A percentile compares a stretch with the other conserved stretches of the same genome.
phyloP scores from a whole-genome alignment of 225 moss, liverwort and hornwort genomes.

The Marchantia paleacea region DNA sequence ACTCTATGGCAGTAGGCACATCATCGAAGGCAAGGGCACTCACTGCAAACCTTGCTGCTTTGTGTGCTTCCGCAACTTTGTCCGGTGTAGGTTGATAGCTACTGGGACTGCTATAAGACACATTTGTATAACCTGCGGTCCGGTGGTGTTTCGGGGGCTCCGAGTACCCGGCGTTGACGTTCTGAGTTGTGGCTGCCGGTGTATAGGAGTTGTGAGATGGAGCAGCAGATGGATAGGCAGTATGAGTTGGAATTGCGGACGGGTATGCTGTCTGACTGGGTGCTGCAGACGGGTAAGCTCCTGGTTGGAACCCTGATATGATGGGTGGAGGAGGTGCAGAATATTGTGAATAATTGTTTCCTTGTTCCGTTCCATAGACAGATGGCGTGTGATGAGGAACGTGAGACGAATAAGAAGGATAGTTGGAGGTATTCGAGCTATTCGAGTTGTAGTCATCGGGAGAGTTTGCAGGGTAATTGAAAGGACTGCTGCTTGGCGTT shows the following conservation, averaged over 20 bases:
- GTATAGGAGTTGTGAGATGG: slow-evolving; percentile 43
- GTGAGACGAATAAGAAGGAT: slow-evolving; percentile 41
- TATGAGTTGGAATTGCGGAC: slow-evolving; percentile 31
- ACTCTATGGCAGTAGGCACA: slow-evolving; percentile 80
- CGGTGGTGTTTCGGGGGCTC: slow-evolving; percentile 44
- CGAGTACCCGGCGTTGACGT: slow-evolving; percentile 31
- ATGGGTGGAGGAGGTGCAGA: slow-evolving; percentile 28
- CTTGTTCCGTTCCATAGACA: slow-evolving; percentile 26
- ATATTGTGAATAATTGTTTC: slow-evolving; percentile 34
- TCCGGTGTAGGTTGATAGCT: slow-evolving; percentile 79
- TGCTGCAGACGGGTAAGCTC: slow-evolving; percentile 22
- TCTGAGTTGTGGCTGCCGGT: slow-evolving; percentile 28
- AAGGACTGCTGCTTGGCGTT: slow-evolving; percentile 43
- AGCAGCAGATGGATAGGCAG: slow-evolving; percentile 13
- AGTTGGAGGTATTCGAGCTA: slow-evolving; percentile 21
- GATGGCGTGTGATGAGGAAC: slow-evolving; percentile 17
- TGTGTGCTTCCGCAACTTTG: slow-evolving; percentile 87
- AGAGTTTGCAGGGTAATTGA: slow-evolving; percentile 46
- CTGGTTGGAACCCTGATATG: slow-evolving; percentile 22
- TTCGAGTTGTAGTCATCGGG: slow-evolving; percentile 40
- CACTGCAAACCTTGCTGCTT: slow-evolving; percentile 95
- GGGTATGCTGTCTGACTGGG: slow-evolving; percentile 45
- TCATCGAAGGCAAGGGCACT: slow-evolving; percentile 97
- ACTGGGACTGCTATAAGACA: slow-evolving; percentile 49
- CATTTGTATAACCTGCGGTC: slow-evolving; percentile 52